Conservation (phyloP, 306 rosid species). For the Acacia acuminata region DNA sequence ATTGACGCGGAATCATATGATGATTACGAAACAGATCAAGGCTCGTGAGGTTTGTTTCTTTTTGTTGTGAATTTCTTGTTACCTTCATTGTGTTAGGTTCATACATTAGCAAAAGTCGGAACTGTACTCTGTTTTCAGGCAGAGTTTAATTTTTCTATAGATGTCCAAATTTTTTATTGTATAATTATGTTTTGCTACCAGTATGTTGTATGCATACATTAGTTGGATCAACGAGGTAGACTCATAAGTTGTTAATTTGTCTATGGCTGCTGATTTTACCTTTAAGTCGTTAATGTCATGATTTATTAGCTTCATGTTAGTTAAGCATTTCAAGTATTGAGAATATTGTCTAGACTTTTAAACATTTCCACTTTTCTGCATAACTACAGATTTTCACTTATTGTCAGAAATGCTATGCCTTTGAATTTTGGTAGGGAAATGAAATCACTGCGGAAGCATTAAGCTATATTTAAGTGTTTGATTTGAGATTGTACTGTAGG, state of each 20-base stretch:
- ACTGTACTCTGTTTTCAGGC: constrained; percentile 5
- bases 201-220: neutral
- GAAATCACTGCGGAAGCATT: neutral
- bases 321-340: neutral
- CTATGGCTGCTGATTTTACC: neutral
- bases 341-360: neutral
- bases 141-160: neutral
- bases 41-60: constrained; percentile 78
- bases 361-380: neutral
- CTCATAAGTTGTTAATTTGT: neutral
- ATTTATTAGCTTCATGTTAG: constrained; percentile 11
- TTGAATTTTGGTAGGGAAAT: neutral
- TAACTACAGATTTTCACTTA: neutral
- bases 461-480: neutral
- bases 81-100: neutral
- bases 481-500: neutral
- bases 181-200: neutral
- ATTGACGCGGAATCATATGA: constrained; percentile 77
- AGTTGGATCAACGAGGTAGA: neutral
- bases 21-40: constrained; percentile 84
- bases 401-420: neutral
- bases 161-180: constrained; percentile 7
- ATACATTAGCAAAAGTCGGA: neutral
- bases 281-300: constrained; percentile 7
- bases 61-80: constrained; percentile 7